Evolutionary conservation across 176 grass and related monocot genomes (phyloP).

Genomic region (Cocos nucifera): DNA sequence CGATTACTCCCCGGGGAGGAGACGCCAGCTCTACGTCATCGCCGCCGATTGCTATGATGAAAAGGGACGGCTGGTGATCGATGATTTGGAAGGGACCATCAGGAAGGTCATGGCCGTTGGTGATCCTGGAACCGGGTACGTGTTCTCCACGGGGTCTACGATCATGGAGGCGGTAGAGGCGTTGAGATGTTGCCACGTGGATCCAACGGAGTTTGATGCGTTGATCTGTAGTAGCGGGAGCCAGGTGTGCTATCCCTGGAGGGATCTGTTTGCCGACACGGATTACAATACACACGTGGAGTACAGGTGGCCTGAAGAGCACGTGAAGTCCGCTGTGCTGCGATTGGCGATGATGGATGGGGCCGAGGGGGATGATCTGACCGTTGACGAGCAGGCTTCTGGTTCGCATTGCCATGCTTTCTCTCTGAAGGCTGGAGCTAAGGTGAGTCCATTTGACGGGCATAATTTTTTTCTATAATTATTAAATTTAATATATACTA

Average conservation of each 20-base stretch:
- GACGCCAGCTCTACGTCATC: constrained; percentile 52
- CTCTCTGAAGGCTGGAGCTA: constrained; percentile 20
- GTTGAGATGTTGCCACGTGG: constrained; percentile 36
- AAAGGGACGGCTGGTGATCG: constrained; percentile 28
- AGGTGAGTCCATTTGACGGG: constrained; percentile 12
- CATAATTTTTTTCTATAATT: too few relatives aligned
- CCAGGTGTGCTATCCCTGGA: constrained; percentile 86
- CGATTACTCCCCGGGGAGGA: constrained; percentile 21
- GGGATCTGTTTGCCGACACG: constrained; percentile 41
- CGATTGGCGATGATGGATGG: constrained; percentile 55
- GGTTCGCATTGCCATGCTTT: constrained; percentile 61
- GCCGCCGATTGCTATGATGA: constrained; percentile 46
- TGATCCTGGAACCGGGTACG: constrained; percentile 27
- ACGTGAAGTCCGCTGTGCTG: constrained; percentile 42
- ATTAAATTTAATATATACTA: too few relatives aligned
- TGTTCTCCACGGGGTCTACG: constrained; percentile 63
- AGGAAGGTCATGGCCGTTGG: constrained; percentile 17
- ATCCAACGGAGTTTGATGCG: constrained; percentile 52
- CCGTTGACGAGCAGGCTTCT: constrained; percentile 26
- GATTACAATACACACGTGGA: constrained; percentile 55
- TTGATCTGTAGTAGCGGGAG: constrained; percentile 78
- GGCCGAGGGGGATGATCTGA: constrained; percentile 35
- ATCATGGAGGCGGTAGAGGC: constrained; percentile 32
- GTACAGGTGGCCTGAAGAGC: constrained; percentile 65
- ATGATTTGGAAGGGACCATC: constrained; percentile 28